Conservation (phyloP, 208 protist species). For the Phytomonas serpens region DNA sequence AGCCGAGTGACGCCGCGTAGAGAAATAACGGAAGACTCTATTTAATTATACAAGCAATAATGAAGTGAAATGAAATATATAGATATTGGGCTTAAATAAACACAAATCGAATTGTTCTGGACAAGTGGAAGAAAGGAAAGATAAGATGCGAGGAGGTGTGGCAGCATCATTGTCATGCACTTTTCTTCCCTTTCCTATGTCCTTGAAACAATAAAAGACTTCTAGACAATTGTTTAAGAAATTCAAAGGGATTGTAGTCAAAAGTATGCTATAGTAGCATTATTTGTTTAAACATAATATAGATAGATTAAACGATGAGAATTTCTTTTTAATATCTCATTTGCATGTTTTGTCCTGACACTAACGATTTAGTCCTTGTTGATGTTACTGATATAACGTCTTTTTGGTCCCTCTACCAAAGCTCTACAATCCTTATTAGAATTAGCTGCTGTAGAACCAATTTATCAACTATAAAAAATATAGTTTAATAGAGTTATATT, state of each 20-base stretch:
- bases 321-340: not conserved
- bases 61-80: not conserved
- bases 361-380: not conserved
- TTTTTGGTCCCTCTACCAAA: not conserved
- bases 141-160: not conserved
- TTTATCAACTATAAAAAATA: not conserved
- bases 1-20: constrained; percentile 79
- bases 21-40: constrained; percentile 47
- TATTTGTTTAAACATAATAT: not conserved
- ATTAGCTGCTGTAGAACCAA: not conserved
- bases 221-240: not conserved
- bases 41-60: constrained; percentile 34
- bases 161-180: not conserved
- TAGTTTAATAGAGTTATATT: constrained; percentile 3
- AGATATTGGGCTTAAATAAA: not conserved
- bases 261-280: not conserved
- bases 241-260: not conserved
- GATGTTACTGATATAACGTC: not conserved
- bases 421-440: not conserved
- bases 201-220: not conserved
- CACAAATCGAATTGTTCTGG: not conserved
- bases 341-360: not conserved
- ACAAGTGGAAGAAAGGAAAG: not conserved
- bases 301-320: not conserved
- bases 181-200: not conserved